phyloP scores from a whole-genome alignment of 768 basidiomycete genomes.

The Xerocomus potaroensis region DNA sequence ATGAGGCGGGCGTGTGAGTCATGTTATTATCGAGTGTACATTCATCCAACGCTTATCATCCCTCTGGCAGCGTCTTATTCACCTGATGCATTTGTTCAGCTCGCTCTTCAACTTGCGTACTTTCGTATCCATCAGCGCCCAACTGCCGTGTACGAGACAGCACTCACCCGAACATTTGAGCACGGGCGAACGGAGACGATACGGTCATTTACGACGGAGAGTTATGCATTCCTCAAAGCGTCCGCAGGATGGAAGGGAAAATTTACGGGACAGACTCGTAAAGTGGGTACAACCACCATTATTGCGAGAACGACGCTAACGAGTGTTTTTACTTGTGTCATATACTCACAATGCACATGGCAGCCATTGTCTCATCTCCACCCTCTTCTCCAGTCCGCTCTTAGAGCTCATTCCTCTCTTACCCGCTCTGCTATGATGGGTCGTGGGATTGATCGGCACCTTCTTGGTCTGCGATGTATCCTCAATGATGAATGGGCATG shows the following conservation, averaged over 20 bases:
- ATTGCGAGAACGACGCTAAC: background rate
- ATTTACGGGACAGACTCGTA: background rate
- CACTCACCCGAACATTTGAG: slow-evolving; percentile 80
- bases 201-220: slow-evolving; percentile 67
- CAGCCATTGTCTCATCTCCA: slow-evolving; percentile 31
- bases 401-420: slow-evolving; percentile 63
- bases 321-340: background rate
- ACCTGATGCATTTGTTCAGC: slow-evolving; percentile 87
- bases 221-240: slow-evolving; percentile 49
- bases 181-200: slow-evolving; percentile 91
- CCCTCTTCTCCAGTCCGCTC: slow-evolving; percentile 58
- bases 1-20: slow-evolving; percentile 68
- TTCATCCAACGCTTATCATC: background rate
- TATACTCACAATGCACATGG: slow-evolving; percentile 2
- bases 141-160: slow-evolving; percentile 92
- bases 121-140: slow-evolving; percentile 70
- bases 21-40: background rate
- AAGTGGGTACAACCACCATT: slow-evolving; percentile 10
- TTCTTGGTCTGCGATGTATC: slow-evolving; percentile 77
- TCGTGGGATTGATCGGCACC: slow-evolving; percentile 83
- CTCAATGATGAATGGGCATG: slow-evolving; percentile 37
- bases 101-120: slow-evolving; percentile 90
- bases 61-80: slow-evolving; percentile 42
- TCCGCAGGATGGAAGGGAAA: slow-evolving; percentile 18
- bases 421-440: slow-evolving; percentile 79